Evolutionary conservation across 257 asterid genomes (phyloP).

Genomic region (Misopates orontium): DNA sequence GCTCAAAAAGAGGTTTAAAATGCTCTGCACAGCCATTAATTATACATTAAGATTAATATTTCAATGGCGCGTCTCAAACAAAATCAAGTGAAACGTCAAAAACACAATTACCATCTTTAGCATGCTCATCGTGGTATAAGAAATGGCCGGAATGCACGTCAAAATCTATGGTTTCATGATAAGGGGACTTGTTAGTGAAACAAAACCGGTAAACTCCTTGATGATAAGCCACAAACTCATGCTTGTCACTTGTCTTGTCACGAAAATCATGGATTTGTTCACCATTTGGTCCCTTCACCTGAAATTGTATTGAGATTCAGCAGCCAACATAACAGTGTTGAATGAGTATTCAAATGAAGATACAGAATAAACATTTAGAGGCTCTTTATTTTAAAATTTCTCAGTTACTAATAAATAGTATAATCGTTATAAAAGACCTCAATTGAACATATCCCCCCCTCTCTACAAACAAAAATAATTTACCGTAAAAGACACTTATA

Average conservation of each 20-base stretch:
- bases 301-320: conserved; percentile 21
- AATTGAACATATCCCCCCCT: conserved; percentile 3
- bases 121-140: conserved; percentile 79
- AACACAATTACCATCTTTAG: conserved; percentile 74
- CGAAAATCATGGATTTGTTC: conserved; percentile 84
- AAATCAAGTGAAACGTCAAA: conserved; percentile 1
- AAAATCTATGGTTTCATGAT: conserved; percentile 89
- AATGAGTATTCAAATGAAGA: conserved; percentile 13
- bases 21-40: conserved; percentile 58
- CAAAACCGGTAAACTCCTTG: conserved; percentile 86
- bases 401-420: background rate
- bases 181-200: conserved; percentile 91
- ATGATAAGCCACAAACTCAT: conserved; percentile 72
- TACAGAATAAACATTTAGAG: conserved; percentile 6
- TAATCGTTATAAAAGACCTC: background rate
- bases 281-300: conserved; percentile 94
- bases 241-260: conserved; percentile 84
- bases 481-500: background rate
- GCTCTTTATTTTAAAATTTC: conserved; percentile 6
- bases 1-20: conserved; percentile 86
- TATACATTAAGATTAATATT: conserved; percentile 16
- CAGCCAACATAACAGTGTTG: conserved; percentile 9
- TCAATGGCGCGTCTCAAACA: background rate
- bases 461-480: background rate
- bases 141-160: conserved; percentile 84